Percentiles rank a stretch among this genome's conserved stretches.
phyloP scores from a whole-genome alignment of 208 protist genomes.

The Phytomonas sp. region DNA sequence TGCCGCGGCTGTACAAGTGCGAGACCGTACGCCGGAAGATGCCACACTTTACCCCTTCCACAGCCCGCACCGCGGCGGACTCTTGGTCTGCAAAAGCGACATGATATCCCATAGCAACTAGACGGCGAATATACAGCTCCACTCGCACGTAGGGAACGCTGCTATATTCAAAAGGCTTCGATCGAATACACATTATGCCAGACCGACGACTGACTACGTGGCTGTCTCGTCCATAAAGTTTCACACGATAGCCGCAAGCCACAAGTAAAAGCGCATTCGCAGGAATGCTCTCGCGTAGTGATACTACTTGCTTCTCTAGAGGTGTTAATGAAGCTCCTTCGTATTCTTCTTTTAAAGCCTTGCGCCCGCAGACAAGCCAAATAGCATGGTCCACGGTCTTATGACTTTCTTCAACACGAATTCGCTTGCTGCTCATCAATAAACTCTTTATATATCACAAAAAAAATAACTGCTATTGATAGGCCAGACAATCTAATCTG shows the following conservation, averaged over 20 bases:
- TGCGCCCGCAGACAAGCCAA: slow-evolving; percentile 44
- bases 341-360: slow-evolving; percentile 19
- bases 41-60: slow-evolving; percentile 41
- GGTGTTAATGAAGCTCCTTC: slow-evolving; percentile 49
- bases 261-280: slow-evolving; percentile 67
- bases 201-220: slow-evolving; percentile 71
- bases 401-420: slow-evolving; percentile 17
- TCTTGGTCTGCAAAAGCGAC: slow-evolving; percentile 85
- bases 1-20: slow-evolving; percentile 72
- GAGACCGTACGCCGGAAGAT: slow-evolving; percentile 71
- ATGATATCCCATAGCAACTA: slow-evolving; percentile 87
- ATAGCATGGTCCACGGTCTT: slow-evolving; percentile 45
- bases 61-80: slow-evolving; percentile 71
- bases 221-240: slow-evolving; percentile 79
- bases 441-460: not conserved
- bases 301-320: slow-evolving; percentile 74
- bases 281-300: slow-evolving; percentile 41
- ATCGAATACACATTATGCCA: slow-evolving; percentile 81
- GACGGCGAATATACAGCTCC: slow-evolving; percentile 70
- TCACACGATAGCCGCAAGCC: slow-evolving; percentile 82
- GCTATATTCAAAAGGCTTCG: slow-evolving; percentile 76
- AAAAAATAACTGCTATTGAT: slow-evolving; percentile 9
- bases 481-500: not conserved
- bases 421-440: not conserved
- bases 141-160: slow-evolving; percentile 74